Conservation (phyloP, 805 yeast genomes). For the Komagataella populi region DNA sequence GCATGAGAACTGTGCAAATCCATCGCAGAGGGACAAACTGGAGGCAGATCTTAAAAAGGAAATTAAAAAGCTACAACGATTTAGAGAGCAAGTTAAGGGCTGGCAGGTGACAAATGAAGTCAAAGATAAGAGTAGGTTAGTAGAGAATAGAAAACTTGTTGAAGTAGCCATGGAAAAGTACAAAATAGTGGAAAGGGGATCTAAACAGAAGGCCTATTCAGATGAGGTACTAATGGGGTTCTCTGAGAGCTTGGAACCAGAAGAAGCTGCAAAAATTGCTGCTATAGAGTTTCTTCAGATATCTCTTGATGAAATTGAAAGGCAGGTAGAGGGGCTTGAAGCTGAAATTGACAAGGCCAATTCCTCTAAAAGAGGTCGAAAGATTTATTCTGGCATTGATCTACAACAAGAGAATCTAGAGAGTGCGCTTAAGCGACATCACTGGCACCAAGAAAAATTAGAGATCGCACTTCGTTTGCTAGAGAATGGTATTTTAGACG, state of each 20-base stretch:
- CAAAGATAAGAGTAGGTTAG: conserved; percentile 28
- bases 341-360: conserved; percentile 47
- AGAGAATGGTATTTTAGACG: conserved; percentile 66
- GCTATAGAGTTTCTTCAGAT: conserved; percentile 56
- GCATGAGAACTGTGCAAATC: conserved; percentile 31
- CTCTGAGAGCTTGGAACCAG: conserved; percentile 31
- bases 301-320: conserved; percentile 64
- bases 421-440: conserved; percentile 58
- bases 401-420: conserved; percentile 27
- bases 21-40: conserved; percentile 41
- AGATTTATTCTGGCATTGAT: conserved; percentile 12
- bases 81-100: conserved; percentile 44
- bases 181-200: conserved; percentile 42
- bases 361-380: conserved; percentile 31
- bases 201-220: conserved; percentile 43
- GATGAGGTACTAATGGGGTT: conserved; percentile 41
- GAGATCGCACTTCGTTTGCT: conserved; percentile 65
- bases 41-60: conserved; percentile 45
- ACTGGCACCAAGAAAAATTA: conserved; percentile 64
- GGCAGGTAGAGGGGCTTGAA: conserved; percentile 69
- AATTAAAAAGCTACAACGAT: conserved; percentile 43
- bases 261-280: conserved; percentile 64
- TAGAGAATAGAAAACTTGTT: conserved; percentile 28
- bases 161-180: conserved; percentile 46
- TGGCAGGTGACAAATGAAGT: conserved; percentile 45